Evolutionary conservation across 176 grass and related monocot species (phyloP).

Genomic region (Zoysia japonica): DNA sequence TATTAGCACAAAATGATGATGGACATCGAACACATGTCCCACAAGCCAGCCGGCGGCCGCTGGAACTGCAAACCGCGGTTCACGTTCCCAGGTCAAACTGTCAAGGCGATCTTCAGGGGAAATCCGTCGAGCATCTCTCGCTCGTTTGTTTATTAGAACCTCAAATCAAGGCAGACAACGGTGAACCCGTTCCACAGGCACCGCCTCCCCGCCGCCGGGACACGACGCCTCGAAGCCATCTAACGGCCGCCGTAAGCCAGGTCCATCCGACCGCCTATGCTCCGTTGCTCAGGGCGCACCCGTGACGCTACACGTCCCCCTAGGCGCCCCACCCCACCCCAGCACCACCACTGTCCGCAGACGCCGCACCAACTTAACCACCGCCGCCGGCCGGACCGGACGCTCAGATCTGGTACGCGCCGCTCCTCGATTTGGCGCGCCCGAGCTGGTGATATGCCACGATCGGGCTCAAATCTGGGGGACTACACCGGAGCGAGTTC

Average conservation of each 20-base stretch:
- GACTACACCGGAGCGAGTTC: neutral
- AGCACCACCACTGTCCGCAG: neutral
- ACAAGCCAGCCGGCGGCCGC: no score
- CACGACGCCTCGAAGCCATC: no score
- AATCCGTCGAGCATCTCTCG: neutral
- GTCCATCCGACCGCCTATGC: neutral
- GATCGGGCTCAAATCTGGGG: slow-evolving; percentile 38
- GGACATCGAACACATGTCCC: no score
- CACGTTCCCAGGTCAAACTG: no score
- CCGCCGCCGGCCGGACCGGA: neutral
- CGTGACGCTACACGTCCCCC: slow-evolving; percentile 40
- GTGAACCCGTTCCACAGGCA: neutral
- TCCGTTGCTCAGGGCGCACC: neutral
- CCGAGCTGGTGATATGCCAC: slow-evolving; percentile 40
- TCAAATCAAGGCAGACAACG: neutral
- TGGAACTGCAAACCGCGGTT: no score
- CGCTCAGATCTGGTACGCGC: slow-evolving; percentile 46
- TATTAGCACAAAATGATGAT: no score
- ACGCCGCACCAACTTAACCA: slow-evolving; percentile 18
- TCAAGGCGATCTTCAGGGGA: no score
- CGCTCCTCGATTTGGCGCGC: slow-evolving; percentile 36
- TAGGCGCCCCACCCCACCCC: neutral
- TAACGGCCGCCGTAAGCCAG: neutral
- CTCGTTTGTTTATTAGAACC: neutral
- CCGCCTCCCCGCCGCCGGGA: no score